Evolutionary conservation across 305 asterid species (phyloP).

Genomic region (Galium porrigens): DNA sequence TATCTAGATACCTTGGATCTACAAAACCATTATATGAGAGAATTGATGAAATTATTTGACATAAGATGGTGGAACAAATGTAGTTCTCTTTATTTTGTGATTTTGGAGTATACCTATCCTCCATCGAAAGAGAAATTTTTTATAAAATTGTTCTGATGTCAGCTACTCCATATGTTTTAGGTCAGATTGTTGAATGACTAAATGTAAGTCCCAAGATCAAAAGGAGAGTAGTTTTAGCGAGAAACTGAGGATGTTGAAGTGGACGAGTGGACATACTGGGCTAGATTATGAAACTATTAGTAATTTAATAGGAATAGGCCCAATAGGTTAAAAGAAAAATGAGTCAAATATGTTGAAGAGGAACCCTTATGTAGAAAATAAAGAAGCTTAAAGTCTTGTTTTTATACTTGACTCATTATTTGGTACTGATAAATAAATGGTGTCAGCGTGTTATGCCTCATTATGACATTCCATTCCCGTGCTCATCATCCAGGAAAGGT

Average conservation of each 20-base stretch:
- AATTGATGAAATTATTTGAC: neutral
- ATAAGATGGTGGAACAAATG: too few relatives aligned
- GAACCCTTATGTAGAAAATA: neutral
- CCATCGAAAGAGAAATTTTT: neutral
- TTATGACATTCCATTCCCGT: conserved; percentile 3
- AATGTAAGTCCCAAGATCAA: neutral
- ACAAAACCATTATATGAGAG: neutral
- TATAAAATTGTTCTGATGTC: neutral
- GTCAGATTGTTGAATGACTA: neutral
- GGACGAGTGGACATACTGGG: neutral
- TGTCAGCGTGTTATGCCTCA: neutral
- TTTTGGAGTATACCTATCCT: too few relatives aligned
- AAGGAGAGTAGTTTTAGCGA: neutral
- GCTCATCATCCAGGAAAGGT: neutral
- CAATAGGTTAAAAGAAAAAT: neutral
- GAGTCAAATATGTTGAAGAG: neutral
- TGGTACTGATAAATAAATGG: neutral
- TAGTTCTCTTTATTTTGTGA: too few relatives aligned
- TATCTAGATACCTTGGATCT: too few relatives aligned
- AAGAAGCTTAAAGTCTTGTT: neutral
- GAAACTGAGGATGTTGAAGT: neutral
- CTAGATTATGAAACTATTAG: neutral
- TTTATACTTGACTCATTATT: neutral
- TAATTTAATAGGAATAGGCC: neutral
- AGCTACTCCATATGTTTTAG: neutral